Percentiles rank a stretch among this genome's conserved stretches.
Evolutionary conservation across 2,329 filamentous ascomycete species (phyloP).

Genomic region (Onygenales sp.): DNA sequence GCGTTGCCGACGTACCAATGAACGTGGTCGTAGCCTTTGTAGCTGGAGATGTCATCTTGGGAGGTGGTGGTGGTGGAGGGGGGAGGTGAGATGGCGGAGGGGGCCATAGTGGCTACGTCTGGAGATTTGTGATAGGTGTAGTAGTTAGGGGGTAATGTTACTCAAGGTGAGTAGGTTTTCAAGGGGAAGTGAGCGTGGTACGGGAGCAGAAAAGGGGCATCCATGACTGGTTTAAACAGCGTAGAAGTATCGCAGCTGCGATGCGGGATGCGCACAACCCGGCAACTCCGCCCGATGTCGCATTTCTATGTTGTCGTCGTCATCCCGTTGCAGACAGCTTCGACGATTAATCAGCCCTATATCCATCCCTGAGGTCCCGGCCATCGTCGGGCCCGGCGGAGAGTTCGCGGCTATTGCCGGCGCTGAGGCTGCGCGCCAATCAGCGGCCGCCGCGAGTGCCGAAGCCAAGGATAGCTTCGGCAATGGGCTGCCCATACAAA

Average conservation of each 20-base stretch:
- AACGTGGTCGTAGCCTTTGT: conserved; percentile 83
- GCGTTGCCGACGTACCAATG: conserved; percentile 97
- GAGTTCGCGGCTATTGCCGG: not conserved
- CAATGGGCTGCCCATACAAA: not conserved
- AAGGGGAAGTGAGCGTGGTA: not conserved
- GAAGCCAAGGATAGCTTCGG: not conserved
- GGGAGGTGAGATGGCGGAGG: conserved; percentile 21
- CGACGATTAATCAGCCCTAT: not conserved
- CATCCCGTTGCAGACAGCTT: too few species aligned
- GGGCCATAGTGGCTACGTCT: conserved; percentile 2
- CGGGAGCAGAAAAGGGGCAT: not conserved
- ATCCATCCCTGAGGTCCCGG: not conserved
- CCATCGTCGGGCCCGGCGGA: not conserved
- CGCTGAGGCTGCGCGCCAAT: not conserved
- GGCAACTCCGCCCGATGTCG: too few species aligned
- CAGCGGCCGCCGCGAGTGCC: not conserved
- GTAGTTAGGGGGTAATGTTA: not conserved
- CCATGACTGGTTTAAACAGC: not conserved
- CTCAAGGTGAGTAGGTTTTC: too few species aligned
- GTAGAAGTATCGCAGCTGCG: not conserved
- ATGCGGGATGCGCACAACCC: too few species aligned
- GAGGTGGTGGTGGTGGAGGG: conserved; percentile 15
- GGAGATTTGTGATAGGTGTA: not conserved
- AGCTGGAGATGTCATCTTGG: conserved; percentile 23
- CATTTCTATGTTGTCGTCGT: too few species aligned